phyloP scores from a whole-genome alignment of 1,284 basidiomycete genomes.

The Neolentinus lepideus region DNA sequence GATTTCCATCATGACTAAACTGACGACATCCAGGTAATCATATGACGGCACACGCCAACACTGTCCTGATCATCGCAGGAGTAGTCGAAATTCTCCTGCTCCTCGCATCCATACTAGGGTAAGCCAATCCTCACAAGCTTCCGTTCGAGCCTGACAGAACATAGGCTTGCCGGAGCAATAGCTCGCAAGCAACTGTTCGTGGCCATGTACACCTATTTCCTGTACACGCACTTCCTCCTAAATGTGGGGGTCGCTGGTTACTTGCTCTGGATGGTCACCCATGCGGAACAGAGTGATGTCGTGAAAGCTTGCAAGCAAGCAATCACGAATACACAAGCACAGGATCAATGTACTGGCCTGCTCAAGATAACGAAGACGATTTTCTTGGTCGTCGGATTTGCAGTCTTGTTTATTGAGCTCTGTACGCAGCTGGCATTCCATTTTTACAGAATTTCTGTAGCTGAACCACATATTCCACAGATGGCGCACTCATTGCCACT shows the following conservation, averaged over 20 bases:
- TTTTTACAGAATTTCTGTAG: background rate
- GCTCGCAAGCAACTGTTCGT: constrained; percentile 55
- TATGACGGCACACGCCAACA: constrained; percentile 30
- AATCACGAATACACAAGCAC: constrained; percentile 31
- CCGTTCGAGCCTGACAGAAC: background rate
- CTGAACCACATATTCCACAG: constrained; percentile 24
- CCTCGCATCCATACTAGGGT: constrained; percentile 49
- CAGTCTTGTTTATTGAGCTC: constrained; percentile 42
- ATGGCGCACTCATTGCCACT: constrained; percentile 48
- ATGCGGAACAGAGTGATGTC: constrained; percentile 34
- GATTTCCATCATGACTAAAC: constrained; percentile 9
- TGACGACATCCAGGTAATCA: constrained; percentile 18
- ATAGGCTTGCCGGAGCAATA: constrained; percentile 50
- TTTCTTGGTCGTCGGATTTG: constrained; percentile 36
- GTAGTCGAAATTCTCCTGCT: constrained; percentile 45
- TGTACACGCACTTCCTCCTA: constrained; percentile 50
- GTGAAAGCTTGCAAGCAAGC: constrained; percentile 37
- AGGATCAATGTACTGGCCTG: constrained; percentile 37
- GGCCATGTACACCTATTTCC: constrained; percentile 46
- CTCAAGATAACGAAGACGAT: constrained; percentile 34
- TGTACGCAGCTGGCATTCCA: constrained; percentile 30
- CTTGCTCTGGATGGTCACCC: constrained; percentile 42
- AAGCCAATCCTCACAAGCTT: constrained; percentile 11
- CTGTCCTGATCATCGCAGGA: constrained; percentile 39
- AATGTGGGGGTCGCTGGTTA: constrained; percentile 47